These are phyloP conservation scores for Rheum nobile DNA, from an alignment of 148 eudicot genomes.

Conservation along the genomic window DNA sequence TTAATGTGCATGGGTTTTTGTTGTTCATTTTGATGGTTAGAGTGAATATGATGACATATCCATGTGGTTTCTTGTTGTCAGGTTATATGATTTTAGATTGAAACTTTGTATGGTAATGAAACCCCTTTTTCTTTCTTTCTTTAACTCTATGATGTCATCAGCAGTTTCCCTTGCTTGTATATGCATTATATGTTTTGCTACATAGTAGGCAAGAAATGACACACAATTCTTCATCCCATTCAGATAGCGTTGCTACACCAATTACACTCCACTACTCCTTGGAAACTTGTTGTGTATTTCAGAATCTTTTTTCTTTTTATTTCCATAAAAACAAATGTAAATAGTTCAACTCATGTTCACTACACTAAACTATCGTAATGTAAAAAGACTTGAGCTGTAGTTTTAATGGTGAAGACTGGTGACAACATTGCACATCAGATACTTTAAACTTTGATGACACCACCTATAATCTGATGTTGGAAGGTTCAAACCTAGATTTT, in stretches of 20 bases:
- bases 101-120: too few relatives aligned
- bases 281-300: background rate
- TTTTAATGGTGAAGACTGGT: background rate
- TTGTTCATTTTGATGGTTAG: too few relatives aligned
- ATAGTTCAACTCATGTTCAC: too few relatives aligned
- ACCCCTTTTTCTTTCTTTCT: too few relatives aligned
- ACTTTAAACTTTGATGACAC: too few relatives aligned
- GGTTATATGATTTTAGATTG: too few relatives aligned
- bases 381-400: background rate
- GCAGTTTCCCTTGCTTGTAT: background rate
- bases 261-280: background rate
- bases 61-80: too few relatives aligned
- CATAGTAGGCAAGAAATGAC: background rate
- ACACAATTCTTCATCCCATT: background rate
- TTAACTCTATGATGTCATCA: too few relatives aligned
- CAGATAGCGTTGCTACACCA: background rate
- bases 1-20: too few relatives aligned
- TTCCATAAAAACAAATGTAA: background rate
- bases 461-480: background rate
- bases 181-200: background rate
- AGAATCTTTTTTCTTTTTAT: background rate
- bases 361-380: too few relatives aligned
- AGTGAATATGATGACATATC: too few relatives aligned
- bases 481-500: background rate
- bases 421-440: too few relatives aligned